Conservation (phyloP, 2,329 filamentous ascomycete species). For the Alternaria sp. region DNA sequence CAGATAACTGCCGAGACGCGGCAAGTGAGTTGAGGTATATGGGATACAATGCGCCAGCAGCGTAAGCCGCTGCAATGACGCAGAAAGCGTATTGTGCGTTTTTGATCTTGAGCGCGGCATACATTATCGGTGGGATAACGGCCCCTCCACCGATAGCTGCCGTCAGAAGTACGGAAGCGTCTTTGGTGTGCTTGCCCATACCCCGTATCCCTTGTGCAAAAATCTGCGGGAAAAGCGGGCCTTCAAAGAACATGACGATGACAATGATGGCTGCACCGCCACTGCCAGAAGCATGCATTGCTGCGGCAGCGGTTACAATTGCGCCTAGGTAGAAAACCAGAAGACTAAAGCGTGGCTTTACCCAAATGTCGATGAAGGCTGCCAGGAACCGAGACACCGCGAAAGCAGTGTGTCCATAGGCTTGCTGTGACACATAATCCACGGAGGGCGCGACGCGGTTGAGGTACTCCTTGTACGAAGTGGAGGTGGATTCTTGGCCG, state of each 20-base stretch:
- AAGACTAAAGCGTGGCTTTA: constrained; percentile 66
- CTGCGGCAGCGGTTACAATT: constrained; percentile 59
- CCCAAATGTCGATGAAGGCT: constrained; percentile 59
- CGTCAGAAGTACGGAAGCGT: constrained; percentile 61
- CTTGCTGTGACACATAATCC: constrained; percentile 53
- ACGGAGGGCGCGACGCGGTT: constrained; percentile 46
- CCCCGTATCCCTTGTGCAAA: constrained; percentile 66
- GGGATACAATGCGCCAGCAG: constrained; percentile 60
- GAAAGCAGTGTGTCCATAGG: constrained; percentile 65
- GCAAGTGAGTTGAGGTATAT: constrained; percentile 60
- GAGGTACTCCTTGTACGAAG: constrained; percentile 56
- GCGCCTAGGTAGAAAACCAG: constrained; percentile 60
- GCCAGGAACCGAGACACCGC: constrained; percentile 64
- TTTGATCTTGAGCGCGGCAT: constrained; percentile 50
- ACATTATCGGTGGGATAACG: constrained; percentile 63
- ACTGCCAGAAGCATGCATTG: constrained; percentile 54
- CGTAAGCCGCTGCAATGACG: constrained; percentile 61
- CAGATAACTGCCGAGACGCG: constrained; percentile 58
- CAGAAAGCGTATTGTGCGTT: constrained; percentile 58
- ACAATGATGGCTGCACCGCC: constrained; percentile 57
- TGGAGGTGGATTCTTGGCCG: constrained; percentile 64
- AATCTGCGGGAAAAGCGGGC: constrained; percentile 65
- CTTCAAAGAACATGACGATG: constrained; percentile 66
- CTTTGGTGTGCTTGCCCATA: constrained; percentile 64
- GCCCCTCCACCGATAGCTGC: constrained; percentile 62